phyloP scores from a whole-genome alignment of 2,329 filamentous ascomycete genomes.

The Cercospora sp. region DNA sequence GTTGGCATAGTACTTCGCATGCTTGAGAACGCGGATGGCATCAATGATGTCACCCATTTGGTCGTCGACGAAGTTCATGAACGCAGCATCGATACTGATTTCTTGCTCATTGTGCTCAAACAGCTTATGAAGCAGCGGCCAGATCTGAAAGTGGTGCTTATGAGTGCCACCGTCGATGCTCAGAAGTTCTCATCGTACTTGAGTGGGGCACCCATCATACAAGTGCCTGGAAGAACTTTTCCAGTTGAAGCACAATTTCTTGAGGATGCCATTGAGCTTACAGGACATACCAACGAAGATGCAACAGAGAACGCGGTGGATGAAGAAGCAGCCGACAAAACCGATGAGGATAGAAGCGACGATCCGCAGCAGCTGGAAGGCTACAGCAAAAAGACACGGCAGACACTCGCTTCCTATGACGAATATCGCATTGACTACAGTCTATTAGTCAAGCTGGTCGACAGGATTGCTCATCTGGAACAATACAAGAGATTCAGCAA shows the following conservation, averaged over 20 bases:
- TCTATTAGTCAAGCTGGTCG: conserved; percentile 76
- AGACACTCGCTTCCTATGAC: conserved; percentile 74
- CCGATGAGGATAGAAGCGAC: conserved; percentile 44
- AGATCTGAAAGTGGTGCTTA: conserved; percentile 88
- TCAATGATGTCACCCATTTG: conserved; percentile 87
- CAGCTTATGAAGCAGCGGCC: conserved; percentile 74
- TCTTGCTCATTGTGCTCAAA: conserved; percentile 87
- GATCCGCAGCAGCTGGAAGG: conserved; percentile 66
- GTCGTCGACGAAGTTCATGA: conserved; percentile 98
- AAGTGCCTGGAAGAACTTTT: conserved; percentile 89
- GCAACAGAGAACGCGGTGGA: conserved; percentile 53
- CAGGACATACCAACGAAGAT: conserved; percentile 68
- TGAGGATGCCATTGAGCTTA: conserved; percentile 89
- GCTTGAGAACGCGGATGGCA: conserved; percentile 84
- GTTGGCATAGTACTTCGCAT: conserved; percentile 95
- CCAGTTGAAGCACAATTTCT: conserved; percentile 85
- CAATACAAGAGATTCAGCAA: conserved; percentile 73
- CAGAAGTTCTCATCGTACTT: conserved; percentile 89
- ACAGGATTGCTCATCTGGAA: conserved; percentile 70
- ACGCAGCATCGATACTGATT: conserved; percentile 93
- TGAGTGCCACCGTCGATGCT: conserved; percentile 96
- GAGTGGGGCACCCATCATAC: conserved; percentile 79
- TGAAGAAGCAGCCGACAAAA: conserved; percentile 48
- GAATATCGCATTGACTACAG: conserved; percentile 92
- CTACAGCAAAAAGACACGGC: conserved; percentile 76